A percentile compares a stretch with the other conserved stretches of the same genome.
These are phyloP conservation scores for Agaricales sp. DNA, from an alignment of 1,284 basidiomycete genomes.

Conservation along the genomic window DNA sequence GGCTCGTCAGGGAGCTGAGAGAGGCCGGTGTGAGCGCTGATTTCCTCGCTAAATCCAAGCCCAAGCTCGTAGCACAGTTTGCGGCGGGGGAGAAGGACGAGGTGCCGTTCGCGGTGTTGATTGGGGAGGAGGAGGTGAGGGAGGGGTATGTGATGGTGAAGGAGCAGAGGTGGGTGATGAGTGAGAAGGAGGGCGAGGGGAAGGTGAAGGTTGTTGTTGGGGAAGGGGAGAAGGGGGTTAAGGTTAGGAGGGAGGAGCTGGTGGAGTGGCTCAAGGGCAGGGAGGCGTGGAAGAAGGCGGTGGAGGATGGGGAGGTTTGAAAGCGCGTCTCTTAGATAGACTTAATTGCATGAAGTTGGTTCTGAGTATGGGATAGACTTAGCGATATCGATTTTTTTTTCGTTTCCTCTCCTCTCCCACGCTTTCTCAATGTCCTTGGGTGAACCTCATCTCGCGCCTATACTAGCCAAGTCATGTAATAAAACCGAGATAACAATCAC, in stretches of 20 bases:
- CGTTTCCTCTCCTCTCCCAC: no score
- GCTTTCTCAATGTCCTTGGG: no score
- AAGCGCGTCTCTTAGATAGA: no score
- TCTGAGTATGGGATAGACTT: no score
- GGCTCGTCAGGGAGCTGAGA: slow-evolving; percentile 75
- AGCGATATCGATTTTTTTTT: no score
- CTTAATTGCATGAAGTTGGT: no score
- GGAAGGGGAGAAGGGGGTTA: slow-evolving; percentile 53
- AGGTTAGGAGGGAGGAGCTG: slow-evolving; percentile 60
- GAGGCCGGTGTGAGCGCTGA: slow-evolving; percentile 82
- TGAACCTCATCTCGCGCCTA: no score
- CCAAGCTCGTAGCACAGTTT: slow-evolving; percentile 83
- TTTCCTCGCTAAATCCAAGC: slow-evolving; percentile 88
- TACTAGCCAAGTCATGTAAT: no score
- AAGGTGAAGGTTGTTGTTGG: slow-evolving; percentile 51
- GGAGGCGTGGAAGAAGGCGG: not conserved
- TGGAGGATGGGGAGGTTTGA: no score
- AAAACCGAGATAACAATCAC: no score
- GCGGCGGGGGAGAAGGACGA: slow-evolving; percentile 87
- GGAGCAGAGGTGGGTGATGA: slow-evolving; percentile 80
- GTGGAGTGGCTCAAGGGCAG: slow-evolving; percentile 52
- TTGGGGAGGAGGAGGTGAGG: slow-evolving; percentile 82
- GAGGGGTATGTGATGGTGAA: slow-evolving; percentile 85
- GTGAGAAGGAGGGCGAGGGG: slow-evolving; percentile 39
- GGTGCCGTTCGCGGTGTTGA: slow-evolving; percentile 85